phyloP scores from a whole-genome alignment of 2,329 filamentous ascomycete genomes.

The Xylaria sp. region DNA sequence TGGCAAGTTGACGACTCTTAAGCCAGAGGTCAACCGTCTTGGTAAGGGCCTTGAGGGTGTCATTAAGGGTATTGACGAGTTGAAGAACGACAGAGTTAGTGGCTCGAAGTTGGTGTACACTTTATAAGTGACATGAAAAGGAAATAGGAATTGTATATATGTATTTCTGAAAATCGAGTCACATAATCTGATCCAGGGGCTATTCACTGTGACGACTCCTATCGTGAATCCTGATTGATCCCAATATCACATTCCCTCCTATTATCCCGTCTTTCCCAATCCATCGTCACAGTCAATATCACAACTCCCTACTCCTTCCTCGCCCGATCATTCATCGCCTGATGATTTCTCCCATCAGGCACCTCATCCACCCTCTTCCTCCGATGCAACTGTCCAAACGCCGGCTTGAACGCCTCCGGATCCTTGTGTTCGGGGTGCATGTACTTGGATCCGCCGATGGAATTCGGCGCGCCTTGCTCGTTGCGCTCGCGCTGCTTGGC shows the following conservation, averaged over 20 bases:
- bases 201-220: too few relatives aligned
- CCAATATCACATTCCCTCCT: neutral
- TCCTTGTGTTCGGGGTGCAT: slow-evolving; percentile 19
- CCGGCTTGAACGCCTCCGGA: slow-evolving; percentile 17
- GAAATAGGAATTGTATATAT: neutral
- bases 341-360: slow-evolving; percentile 20
- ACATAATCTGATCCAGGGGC: neutral
- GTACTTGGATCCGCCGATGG: slow-evolving; percentile 4
- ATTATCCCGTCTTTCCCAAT: neutral
- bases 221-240: neutral
- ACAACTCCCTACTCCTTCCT: neutral
- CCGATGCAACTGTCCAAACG: slow-evolving; percentile 18
- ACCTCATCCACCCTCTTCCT: slow-evolving; percentile 17
- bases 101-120: slow-evolving; percentile 43
- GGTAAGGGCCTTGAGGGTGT: slow-evolving; percentile 33
- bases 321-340: slow-evolving; percentile 13
- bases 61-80: slow-evolving; percentile 33
- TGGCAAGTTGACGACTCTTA: slow-evolving; percentile 36
- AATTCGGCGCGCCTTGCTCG: neutral
- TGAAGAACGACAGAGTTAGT: slow-evolving; percentile 34
- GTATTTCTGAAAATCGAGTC: neutral
- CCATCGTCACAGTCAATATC: neutral
- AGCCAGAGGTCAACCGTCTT: slow-evolving; percentile 29
- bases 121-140: slow-evolving; percentile 22
- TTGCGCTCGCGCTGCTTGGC: slow-evolving; percentile 2